Percentiles rank a stretch among this genome's conserved stretches.
Conservation (phyloP, 2,329 filamentous ascomycete species). For the Ophiostoma novo-ulmi region DNA sequence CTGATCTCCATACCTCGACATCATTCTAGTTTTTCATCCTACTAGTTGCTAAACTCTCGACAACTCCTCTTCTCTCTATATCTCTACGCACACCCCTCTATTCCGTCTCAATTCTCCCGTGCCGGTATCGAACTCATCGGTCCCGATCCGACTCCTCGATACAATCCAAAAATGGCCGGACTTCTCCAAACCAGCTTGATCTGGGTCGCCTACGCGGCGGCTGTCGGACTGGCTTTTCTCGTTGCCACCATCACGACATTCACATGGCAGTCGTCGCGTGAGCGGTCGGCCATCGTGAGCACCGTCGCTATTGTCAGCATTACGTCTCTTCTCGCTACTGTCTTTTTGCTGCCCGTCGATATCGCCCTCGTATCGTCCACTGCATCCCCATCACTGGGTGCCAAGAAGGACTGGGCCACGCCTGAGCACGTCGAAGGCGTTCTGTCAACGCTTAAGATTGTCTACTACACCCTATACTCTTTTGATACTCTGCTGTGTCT, state of each 20-base stretch:
- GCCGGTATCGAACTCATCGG: not conserved
- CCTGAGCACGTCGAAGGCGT: slow-evolving; percentile 74
- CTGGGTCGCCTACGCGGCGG: slow-evolving; percentile 88
- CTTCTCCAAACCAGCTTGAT: slow-evolving; percentile 79
- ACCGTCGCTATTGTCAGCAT: slow-evolving; percentile 81
- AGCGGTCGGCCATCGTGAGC: slow-evolving; percentile 77
- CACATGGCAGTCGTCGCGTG: slow-evolving; percentile 82
- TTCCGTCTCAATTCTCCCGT: not conserved
- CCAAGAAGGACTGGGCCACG: slow-evolving; percentile 92
- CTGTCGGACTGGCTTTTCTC: slow-evolving; percentile 68
- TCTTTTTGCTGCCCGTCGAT: slow-evolving; percentile 89
- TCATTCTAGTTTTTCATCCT: not conserved
- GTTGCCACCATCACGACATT: slow-evolving; percentile 82
- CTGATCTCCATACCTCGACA: not conserved
- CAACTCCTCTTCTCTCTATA: not conserved
- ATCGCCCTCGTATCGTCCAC: slow-evolving; percentile 92
- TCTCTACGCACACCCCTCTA: not conserved
- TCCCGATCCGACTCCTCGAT: not conserved
- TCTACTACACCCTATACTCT: slow-evolving; percentile 91
- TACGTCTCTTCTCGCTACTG: slow-evolving; percentile 81
- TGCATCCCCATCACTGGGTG: slow-evolving; percentile 65
- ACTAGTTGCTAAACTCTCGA: slow-evolving; percentile 2
- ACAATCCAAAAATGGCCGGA: not conserved
- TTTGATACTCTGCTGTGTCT: slow-evolving; percentile 86
- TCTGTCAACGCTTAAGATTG: slow-evolving; percentile 71